Conservation (phyloP, 2,329 filamentous ascomycete genomes). For the Venturia asperata region DNA sequence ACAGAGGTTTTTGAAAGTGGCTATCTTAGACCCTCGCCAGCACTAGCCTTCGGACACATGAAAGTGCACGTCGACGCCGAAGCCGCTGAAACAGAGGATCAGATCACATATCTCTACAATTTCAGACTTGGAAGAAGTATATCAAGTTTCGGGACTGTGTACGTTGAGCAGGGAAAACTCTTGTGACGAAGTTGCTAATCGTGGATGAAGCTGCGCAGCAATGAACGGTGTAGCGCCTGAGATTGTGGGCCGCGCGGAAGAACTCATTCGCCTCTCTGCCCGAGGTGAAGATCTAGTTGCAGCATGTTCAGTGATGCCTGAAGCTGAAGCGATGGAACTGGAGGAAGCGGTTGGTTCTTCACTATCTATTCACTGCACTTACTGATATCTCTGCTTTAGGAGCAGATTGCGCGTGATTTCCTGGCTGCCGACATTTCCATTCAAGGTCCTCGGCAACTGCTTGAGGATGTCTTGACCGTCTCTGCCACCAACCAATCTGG, state of each 20-base stretch:
- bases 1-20: constrained; percentile 63
- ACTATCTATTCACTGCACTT: constrained; percentile 1
- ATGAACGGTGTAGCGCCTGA: constrained; percentile 72
- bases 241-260: constrained; percentile 69
- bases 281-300: constrained; percentile 69
- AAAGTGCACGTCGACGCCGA: constrained; percentile 55
- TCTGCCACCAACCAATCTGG: constrained; percentile 19
- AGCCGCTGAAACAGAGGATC: constrained; percentile 48
- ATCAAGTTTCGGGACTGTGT: constrained; percentile 74
- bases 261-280: constrained; percentile 60
- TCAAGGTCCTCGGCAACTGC: constrained; percentile 30
- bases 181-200: constrained; percentile 14
- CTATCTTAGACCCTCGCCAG: constrained; percentile 45
- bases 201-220: constrained; percentile 55
- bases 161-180: constrained; percentile 21
- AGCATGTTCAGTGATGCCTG: constrained; percentile 61
- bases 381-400: constrained; percentile 27
- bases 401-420: constrained; percentile 39
- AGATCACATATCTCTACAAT: constrained; percentile 69
- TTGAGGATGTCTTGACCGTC: constrained; percentile 34
- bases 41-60: constrained; percentile 62
- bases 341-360: constrained; percentile 51
- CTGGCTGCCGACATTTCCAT: constrained; percentile 32
- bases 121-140: constrained; percentile 58
- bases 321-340: constrained; percentile 58